phyloP scores from a whole-genome alignment of 2,329 filamentous ascomycete species.

The Meredithiella fracta region DNA sequence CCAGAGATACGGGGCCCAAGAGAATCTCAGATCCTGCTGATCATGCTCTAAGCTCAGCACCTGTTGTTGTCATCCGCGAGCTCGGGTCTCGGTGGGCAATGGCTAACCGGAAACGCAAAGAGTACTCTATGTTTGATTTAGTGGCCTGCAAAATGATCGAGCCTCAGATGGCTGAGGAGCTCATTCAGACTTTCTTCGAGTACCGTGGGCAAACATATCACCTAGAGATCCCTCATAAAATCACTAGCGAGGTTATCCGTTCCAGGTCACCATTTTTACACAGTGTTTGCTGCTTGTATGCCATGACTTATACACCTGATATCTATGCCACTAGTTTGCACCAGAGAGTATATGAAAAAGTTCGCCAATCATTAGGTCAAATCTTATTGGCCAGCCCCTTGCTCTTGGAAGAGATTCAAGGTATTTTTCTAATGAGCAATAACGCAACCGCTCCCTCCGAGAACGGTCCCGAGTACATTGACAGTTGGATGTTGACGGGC shows the following conservation, averaged over 20 bases:
- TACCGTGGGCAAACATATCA: slow-evolving; percentile 13
- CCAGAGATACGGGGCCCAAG: slow-evolving; percentile 8
- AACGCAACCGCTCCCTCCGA: slow-evolving; percentile 16
- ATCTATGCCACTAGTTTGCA: slow-evolving; percentile 17
- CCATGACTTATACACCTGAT: slow-evolving; percentile 21
- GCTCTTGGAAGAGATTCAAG: slow-evolving; percentile 26
- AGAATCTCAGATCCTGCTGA: slow-evolving; percentile 13
- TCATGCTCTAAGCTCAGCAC: slow-evolving; percentile 13
- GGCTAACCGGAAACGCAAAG: slow-evolving; percentile 13
- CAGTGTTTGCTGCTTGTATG: slow-evolving; percentile 25
- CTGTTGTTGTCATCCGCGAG: slow-evolving; percentile 13
- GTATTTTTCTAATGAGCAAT: slow-evolving; percentile 24
- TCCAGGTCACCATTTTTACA: slow-evolving; percentile 25
- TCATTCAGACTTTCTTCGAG: slow-evolving; percentile 13
- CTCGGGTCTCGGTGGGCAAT: slow-evolving; percentile 13
- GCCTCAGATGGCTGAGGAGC: slow-evolving; percentile 11
- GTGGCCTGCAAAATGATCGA: slow-evolving; percentile 7
- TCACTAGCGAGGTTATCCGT: slow-evolving; percentile 17
- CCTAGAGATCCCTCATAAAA: slow-evolving; percentile 11
- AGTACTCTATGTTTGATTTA: slow-evolving; percentile 14
- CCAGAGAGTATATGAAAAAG: slow-evolving; percentile 25
- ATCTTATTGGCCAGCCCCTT: slow-evolving; percentile 25
- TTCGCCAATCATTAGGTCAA: slow-evolving; percentile 24
- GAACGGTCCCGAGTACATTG: slow-evolving; percentile 23
- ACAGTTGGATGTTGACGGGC: slow-evolving; percentile 27